These are phyloP conservation scores for Bruguiera gymnorhiza DNA, from an alignment of 345 rosid genomes.

Conservation along the genomic window DNA sequence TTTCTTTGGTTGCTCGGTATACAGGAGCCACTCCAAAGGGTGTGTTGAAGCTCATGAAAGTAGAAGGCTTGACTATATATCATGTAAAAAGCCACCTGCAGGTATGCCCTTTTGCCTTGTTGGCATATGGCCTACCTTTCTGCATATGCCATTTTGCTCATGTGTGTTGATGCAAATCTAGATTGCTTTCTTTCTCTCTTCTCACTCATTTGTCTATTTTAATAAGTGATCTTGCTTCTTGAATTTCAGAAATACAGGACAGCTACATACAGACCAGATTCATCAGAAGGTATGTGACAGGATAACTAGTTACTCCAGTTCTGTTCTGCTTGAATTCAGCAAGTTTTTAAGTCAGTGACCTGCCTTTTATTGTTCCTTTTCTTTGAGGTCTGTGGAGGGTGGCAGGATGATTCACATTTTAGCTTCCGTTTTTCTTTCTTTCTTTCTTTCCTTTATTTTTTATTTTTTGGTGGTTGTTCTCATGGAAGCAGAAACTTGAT, in stretches of 20 bases:
- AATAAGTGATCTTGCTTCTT: slow-evolving; percentile 18
- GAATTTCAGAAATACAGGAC: slow-evolving; percentile 84
- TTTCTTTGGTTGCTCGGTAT: slow-evolving; percentile 20
- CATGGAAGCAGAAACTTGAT: too few relatives aligned
- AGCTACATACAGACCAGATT: slow-evolving; percentile 67
- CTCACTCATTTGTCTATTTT: background rate
- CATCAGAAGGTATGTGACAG: slow-evolving; percentile 58
- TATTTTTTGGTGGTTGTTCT: too few relatives aligned
- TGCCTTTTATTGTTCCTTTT: background rate
- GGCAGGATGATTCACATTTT: background rate
- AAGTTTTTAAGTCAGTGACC: background rate
- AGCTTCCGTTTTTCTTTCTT: too few relatives aligned
- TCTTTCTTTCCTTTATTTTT: too few relatives aligned
- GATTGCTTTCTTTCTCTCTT: slow-evolving; percentile 10
- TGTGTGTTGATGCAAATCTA: background rate
- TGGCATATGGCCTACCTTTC: background rate
- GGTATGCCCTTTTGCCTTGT: slow-evolving; percentile 30
- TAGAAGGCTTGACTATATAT: slow-evolving; percentile 77
- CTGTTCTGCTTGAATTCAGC: background rate
- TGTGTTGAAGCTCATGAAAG: slow-evolving; percentile 83
- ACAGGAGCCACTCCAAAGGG: slow-evolving; percentile 91
- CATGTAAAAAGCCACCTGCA: slow-evolving; percentile 94
- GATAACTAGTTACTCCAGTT: slow-evolving; percentile 5
- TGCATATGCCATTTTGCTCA: background rate
- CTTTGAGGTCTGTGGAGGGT: background rate